These are phyloP conservation scores for Pythium volutum DNA, from an alignment of 352 stramenopile genomes.

Conservation along the genomic window DNA sequence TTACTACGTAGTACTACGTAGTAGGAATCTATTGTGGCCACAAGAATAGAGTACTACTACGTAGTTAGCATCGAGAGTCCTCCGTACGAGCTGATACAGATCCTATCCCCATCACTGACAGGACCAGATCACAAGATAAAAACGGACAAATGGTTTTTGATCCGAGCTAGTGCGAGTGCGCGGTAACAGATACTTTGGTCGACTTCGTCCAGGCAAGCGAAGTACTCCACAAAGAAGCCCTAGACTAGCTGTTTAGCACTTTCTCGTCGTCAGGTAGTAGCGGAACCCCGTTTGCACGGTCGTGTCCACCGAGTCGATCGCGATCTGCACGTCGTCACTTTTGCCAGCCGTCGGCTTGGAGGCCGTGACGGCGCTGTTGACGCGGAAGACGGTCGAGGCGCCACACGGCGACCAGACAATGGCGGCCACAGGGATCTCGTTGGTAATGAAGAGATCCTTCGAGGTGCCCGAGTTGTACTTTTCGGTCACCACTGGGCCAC, in stretches of 20 bases:
- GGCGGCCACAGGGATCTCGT: slow-evolving; percentile 38
- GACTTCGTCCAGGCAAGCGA: too few relatives aligned
- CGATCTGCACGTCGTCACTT: slow-evolving; percentile 42
- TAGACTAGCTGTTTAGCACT: slow-evolving; percentile 8
- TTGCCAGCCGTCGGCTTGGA: slow-evolving; percentile 25
- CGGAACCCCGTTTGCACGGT: slow-evolving; percentile 48
- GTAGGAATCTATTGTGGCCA: too few relatives aligned
- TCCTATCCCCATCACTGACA: too few relatives aligned
- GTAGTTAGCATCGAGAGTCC: too few relatives aligned
- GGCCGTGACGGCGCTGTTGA: slow-evolving; percentile 45
- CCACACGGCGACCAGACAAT: slow-evolving; percentile 50
- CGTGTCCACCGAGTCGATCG: slow-evolving; percentile 52
- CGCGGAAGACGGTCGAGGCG: slow-evolving; percentile 45
- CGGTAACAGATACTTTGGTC: too few relatives aligned
- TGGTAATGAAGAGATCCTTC: slow-evolving; percentile 44
- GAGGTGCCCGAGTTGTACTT: slow-evolving; percentile 1
- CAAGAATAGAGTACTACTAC: too few relatives aligned
- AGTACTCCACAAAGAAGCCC: too few relatives aligned
- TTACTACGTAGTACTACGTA: too few relatives aligned
- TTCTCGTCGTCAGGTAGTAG: slow-evolving; percentile 39
- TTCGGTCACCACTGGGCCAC: slow-evolving; percentile 29
- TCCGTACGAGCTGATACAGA: too few relatives aligned
- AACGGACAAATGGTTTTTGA: too few relatives aligned
- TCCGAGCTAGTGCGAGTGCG: too few relatives aligned
- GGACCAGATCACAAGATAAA: too few relatives aligned